These are phyloP conservation scores for Naganishia sp. DNA, from an alignment of 1,284 basidiomycete species.

Conservation along the genomic window DNA sequence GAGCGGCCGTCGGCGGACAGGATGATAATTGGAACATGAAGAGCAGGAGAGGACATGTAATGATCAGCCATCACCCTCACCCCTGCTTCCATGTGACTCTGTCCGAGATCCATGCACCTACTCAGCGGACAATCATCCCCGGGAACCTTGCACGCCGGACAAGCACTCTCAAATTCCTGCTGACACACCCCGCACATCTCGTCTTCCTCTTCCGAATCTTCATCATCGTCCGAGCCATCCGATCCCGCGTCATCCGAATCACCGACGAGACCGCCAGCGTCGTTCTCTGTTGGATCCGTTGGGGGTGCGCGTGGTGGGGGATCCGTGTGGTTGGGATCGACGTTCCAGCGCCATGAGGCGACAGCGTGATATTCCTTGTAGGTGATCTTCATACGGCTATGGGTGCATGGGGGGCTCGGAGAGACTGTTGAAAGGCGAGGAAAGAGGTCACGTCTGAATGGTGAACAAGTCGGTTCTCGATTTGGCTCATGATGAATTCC, in stretches of 20 bases:
- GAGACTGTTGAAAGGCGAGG: not conserved
- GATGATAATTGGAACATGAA: not conserved
- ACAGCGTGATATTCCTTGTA: slow-evolving; percentile 49
- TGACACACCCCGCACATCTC: slow-evolving; percentile 94
- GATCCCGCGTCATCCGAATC: slow-evolving; percentile 64
- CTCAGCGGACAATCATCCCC: slow-evolving; percentile 96
- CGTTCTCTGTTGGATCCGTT: slow-evolving; percentile 1
- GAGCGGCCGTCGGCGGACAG: not conserved
- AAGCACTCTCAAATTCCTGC: slow-evolving; percentile 85
- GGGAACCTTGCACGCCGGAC: slow-evolving; percentile 88
- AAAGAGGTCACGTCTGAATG: too few relatives aligned
- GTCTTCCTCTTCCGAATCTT: slow-evolving; percentile 67
- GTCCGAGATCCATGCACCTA: slow-evolving; percentile 54
- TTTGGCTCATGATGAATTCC: too few relatives aligned
- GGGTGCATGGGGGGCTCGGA: not conserved
- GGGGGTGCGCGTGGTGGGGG: not conserved
- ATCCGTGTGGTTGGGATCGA: slow-evolving; percentile 42
- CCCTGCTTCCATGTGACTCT: not conserved
- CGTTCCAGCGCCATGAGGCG: slow-evolving; percentile 54
- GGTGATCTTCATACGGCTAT: slow-evolving; percentile 48
- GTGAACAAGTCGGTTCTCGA: too few relatives aligned
- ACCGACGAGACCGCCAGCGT: slow-evolving; percentile 14
- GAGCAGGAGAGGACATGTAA: not conserved
- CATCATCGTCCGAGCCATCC: slow-evolving; percentile 55
- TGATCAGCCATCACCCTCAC: not conserved